Evolutionary conservation across 2,329 filamentous ascomycete genomes (phyloP), one percentile per base, ranked within the genome.

Genomic region (Cladosporium sp.): DNA sequence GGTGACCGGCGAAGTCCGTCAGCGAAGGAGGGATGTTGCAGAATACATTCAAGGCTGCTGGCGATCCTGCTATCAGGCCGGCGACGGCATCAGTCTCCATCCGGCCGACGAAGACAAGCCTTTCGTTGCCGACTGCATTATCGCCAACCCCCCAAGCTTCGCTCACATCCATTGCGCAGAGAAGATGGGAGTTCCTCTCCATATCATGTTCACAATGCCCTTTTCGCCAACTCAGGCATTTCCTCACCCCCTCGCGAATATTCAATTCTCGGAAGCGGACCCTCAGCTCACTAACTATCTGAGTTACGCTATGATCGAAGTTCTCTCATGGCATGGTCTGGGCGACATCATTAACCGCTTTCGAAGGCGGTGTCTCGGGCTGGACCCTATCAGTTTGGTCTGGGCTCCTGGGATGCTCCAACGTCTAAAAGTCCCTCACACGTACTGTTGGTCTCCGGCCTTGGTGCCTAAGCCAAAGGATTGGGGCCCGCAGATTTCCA

Each of bases 281-380:
- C 75, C 81, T 3, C 80, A 79, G 6, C 78, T 87, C 55, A 84
- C 86, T 0, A 93, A 92, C 60, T 90, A 87, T 62, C 75, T 92
- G 51, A 87, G 85, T 0, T 95, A 95, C 62, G 83, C 85, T 1
- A 74, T 95, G 19, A 85, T 95, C 1, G 89, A 95, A 59, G 86
- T 92, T 78, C 83, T 95, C 77, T 89, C 89, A 11, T 46, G 89
- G 89, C 88, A 95, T 68, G 89, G 89, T 28, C 72, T 95, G 6
- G 89, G 89, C 33, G 89, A 95, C 68, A 75, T 95, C 2, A 89
- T 95, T 63, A 95, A 95, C 65, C 79, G 83, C 8, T 95, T 95
- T 63, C 78, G 90, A 49, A 83, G 85, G 56, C 83, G 83, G 54
- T 79, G 79, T 79, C 79, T 6, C 75, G 9, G 10, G 13, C 7